These are phyloP conservation scores for Colletotrichum nymphaeae DNA, from an alignment of 2,329 filamentous ascomycete species.

Conservation along the genomic window DNA sequence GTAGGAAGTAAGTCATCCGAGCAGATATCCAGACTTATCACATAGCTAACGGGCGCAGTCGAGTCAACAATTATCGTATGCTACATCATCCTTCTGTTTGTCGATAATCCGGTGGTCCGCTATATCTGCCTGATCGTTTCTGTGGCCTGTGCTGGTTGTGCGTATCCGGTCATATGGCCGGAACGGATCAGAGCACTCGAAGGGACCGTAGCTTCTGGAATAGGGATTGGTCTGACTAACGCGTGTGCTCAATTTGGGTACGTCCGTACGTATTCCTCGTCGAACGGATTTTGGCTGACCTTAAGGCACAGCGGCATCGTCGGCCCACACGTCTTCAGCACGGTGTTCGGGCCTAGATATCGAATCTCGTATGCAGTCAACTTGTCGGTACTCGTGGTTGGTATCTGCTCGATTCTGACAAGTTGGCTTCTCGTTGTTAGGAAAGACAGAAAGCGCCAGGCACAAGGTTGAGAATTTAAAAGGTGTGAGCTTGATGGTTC, in stretches of 20 bases:
- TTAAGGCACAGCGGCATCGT: not conserved
- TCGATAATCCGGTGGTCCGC: not conserved
- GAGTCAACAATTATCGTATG: not conserved
- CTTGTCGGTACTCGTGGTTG: not conserved
- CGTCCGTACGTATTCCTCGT: not conserved
- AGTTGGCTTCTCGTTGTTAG: not conserved
- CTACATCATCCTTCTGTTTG: not conserved
- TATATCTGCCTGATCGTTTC: not conserved
- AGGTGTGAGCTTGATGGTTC: too few species aligned
- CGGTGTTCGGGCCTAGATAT: not conserved
- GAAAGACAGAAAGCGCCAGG: not conserved
- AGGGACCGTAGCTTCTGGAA: not conserved
- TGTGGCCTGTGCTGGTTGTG: not conserved
- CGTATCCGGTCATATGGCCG: not conserved
- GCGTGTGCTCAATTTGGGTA: not conserved
- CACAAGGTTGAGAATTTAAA: not conserved
- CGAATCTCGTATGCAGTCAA: not conserved
- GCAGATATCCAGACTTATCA: not conserved
- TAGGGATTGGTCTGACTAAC: not conserved
- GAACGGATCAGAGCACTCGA: not conserved
- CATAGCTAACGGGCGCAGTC: not conserved
- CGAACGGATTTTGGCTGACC: not conserved
- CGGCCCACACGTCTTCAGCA: not conserved
- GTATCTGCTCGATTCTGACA: not conserved
- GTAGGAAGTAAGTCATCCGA: not conserved